phyloP scores from a whole-genome alignment of 2,329 filamentous ascomycete genomes.

The Chalaropsis thielavioides region DNA sequence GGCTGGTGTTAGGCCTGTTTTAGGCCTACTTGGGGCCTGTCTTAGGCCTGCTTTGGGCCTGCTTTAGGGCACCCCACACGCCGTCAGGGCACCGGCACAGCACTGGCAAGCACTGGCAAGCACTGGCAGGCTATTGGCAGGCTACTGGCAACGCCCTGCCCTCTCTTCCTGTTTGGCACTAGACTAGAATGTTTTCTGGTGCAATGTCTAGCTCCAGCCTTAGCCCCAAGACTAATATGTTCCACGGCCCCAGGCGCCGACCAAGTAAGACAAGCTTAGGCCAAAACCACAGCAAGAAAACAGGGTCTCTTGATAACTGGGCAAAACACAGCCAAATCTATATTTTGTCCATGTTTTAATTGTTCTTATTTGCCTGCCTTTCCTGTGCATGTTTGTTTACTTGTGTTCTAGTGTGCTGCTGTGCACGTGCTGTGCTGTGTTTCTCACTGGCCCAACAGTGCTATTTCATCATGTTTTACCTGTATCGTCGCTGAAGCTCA shows the following conservation, averaged over 20 bases:
- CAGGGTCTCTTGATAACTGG: constrained; percentile 1
- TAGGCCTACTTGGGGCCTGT: not conserved
- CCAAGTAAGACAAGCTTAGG: not conserved
- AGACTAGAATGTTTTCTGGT: not conserved
- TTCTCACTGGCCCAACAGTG: not conserved
- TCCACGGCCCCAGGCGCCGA: not conserved
- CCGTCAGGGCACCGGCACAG: too few relatives aligned
- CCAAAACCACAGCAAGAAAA: not conserved
- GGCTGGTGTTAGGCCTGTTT: not conserved
- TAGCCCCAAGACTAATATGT: not conserved
- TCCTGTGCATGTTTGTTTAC: not conserved
- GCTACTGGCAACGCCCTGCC: too few relatives aligned
- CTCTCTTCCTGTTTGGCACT: not conserved
- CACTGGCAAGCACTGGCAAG: not conserved
- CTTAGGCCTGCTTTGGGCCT: not conserved
- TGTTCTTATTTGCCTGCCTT: not conserved
- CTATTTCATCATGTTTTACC: too few relatives aligned
- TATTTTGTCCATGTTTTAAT: not conserved
- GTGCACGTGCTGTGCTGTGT: not conserved
- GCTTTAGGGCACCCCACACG: not conserved
- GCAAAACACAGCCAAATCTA: not conserved
- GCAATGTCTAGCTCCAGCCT: not conserved
- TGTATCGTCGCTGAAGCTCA: not conserved
- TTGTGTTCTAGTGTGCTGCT: not conserved
- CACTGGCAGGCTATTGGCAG: not conserved